Percentiles rank a stretch among this genome's conserved stretches.
Conservation (phyloP, 148 eudicot species). For the Nepenthes mirabilis region DNA sequence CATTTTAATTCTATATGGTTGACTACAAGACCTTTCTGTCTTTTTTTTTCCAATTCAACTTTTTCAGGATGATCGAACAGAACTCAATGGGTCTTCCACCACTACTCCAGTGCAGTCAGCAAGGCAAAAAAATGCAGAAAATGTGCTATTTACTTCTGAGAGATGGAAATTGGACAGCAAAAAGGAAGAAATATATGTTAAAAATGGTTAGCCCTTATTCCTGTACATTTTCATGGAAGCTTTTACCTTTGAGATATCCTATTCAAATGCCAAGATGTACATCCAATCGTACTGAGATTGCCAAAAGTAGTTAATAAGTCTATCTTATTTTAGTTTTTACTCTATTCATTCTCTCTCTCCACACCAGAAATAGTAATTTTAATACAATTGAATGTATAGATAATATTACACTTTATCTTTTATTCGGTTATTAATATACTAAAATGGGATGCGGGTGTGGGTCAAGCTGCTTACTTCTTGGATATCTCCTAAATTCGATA, state of each 20-base stretch:
- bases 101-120: slow-evolving; percentile 16
- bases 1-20: not conserved
- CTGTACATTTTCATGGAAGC: not conserved
- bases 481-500: too few species aligned
- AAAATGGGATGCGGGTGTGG: too few species aligned
- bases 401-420: not conserved
- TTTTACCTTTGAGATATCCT: not conserved
- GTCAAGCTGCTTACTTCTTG: too few species aligned
- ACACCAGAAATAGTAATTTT: too few species aligned
- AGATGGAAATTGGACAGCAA: slow-evolving; percentile 11
- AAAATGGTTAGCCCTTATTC: slow-evolving; percentile 15
- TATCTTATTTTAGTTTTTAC: not conserved
- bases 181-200: slow-evolving; percentile 14
- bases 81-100: slow-evolving; percentile 17
- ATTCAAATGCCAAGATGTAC: too few species aligned
- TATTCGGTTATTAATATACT: not conserved
- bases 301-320: not conserved
- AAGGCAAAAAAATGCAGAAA: slow-evolving; percentile 9
- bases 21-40: not conserved
- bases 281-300: too few species aligned
- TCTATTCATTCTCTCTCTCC: too few species aligned
- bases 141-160: slow-evolving; percentile 8
- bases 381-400: too few species aligned
- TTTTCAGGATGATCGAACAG: slow-evolving; percentile 31
- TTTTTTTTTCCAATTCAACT: slow-evolving; percentile 24